Base-by-base conservation (phyloP, 75 land plant species). In the Larix kaempferi region DNA sequence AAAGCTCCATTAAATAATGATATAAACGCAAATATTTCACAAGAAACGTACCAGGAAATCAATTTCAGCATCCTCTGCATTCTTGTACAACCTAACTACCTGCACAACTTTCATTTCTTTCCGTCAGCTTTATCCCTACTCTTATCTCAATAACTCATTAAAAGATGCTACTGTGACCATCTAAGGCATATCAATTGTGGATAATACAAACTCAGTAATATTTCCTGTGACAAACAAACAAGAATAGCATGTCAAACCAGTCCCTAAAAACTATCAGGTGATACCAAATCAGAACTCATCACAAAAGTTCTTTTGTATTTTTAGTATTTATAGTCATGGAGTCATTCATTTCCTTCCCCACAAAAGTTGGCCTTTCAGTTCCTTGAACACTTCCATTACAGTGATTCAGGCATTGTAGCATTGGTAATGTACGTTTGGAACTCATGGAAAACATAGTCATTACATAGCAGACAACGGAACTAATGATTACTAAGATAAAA, bases 61-160 rank as follows among this genome's bases (percentile, higher is more conserved):
- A 71, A 89, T 64, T 83, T 92, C 94, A 54, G 80, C 89, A 88
- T 92, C 93, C 59, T 86, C 93, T 78, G 84, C 86, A 59, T 74
- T 87, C 81, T 88, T 92, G 83, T 87, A 90, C 41, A 89, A 71
- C 66, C 94, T 84, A 22, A 88, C 84, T 57, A 90, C 82, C 94
- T 92, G 90, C 58, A 78, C 49, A n/a, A 81, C 37, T 37, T 69
- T 69, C 52, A 69, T 17, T 21, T 69, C 23, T 8, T 39, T 69
- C 41, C 39, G 49, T 69, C 39, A 69, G 49, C 39, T 29, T 41
- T 69, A 19, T n/a, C 35, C 49, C 72, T 15, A 69, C 72, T 10
- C 37, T 69, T 69, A 11, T 19, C 49, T 41, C 15, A 22, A 69
- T 69, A n/a, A n/a, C 8, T 39, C n/a, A 39, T 22, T 19, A 39